Base-by-base conservation (phyloP, 345 rosid genomes). In the Syzygium jambos region DNA sequence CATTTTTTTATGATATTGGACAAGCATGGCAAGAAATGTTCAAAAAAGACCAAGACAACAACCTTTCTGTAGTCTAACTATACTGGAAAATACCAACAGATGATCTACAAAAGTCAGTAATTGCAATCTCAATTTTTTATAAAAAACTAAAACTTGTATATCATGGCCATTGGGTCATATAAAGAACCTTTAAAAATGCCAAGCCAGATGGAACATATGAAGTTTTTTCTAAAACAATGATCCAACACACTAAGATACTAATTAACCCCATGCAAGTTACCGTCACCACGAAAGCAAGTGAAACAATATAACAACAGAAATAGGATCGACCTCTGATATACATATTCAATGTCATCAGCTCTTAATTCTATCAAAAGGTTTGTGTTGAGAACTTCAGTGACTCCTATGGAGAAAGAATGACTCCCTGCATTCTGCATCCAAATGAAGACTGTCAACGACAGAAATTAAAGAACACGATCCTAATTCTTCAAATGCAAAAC, bases 271-370 rank as follows among this genome's bases (percentile, higher is more conserved):
- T 30, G 86, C 84, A 29, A 56, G 78, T 80, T 57, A 21, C 25
- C 15, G 51, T 55, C 51, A 85, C 52, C 68, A 57, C 51, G 23
- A 53, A 86, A 43, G 38, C 78, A 59, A 51, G 43, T 25, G 27
- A 87, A 51, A 41, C 12, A 51, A 29, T 6, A 43, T 49, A 19
- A 84, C 29, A 25, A 61, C 41, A 53, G 55, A 38, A 63, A 27
- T 30, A 84, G 34, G 38, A 11, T 78, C 85, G 43, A 96, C 98
- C 96, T 98, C 87, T 96, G 99, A 90, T 89, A 96, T 23, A 98
- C 98, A 77, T 93, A 98, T 94, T 95, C 99, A 59, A 96, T 96
- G 91, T 96, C 99, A 91, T 98, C 99, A 80, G 99, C 99, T 56
- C 93, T 93, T 86, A 95, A 91, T 90, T 98, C 99, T 49, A 96